phyloP scores from a whole-genome alignment of 768 basidiomycete genomes.

The Dictyophora rubrovolvata region DNA sequence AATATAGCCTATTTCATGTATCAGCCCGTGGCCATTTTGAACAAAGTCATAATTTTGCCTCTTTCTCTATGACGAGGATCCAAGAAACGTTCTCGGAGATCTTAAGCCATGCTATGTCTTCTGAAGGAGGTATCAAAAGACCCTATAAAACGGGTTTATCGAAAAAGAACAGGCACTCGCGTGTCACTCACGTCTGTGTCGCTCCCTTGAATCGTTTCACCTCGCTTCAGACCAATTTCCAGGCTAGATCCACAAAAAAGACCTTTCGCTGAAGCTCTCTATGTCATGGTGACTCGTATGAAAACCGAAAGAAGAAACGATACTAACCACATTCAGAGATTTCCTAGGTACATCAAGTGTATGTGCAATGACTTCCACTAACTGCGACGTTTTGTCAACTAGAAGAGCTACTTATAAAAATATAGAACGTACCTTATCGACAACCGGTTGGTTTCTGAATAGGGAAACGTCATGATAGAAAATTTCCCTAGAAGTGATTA shows the following conservation, averaged over 20 bases:
- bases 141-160: slow-evolving; percentile 34
- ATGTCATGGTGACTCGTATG: not conserved
- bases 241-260: slow-evolving; percentile 66
- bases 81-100: slow-evolving; percentile 48
- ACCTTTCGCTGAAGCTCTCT: slow-evolving; percentile 89
- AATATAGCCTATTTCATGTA: slow-evolving; percentile 72
- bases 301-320: not conserved
- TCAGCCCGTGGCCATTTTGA: not conserved
- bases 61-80: slow-evolving; percentile 91
- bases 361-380: slow-evolving; percentile 85
- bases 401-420: not conserved
- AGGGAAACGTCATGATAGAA: slow-evolving; percentile 78
- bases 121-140: slow-evolving; percentile 64
- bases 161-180: not conserved
- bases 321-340: slow-evolving; percentile 68
- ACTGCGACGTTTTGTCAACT: slow-evolving; percentile 30
- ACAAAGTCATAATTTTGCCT: slow-evolving; percentile 35
- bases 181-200: slow-evolving; percentile 45
- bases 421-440: slow-evolving; percentile 51
- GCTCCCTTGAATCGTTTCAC: slow-evolving; percentile 38
- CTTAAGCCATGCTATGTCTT: slow-evolving; percentile 58
- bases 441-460: slow-evolving; percentile 68
- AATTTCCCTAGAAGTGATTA: slow-evolving; percentile 54
- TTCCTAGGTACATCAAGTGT: slow-evolving; percentile 64
- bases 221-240: slow-evolving; percentile 44